phyloP scores from a whole-genome alignment of 2,329 filamentous ascomycete species.

The Pseudocercospora crystallina region DNA sequence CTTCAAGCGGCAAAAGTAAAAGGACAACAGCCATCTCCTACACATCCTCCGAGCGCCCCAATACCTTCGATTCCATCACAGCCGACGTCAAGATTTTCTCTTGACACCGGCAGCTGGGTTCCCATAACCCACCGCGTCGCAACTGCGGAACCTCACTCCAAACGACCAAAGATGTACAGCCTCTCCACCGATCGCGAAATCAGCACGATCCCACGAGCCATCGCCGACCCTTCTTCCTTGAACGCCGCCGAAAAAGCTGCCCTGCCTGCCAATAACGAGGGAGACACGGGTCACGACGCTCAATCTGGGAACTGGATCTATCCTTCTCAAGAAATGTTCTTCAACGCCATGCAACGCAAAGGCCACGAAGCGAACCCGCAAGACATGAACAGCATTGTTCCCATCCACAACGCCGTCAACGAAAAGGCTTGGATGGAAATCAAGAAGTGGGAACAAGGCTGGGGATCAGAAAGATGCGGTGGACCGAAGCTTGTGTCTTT shows the following conservation, averaged over 20 bases:
- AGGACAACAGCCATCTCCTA: slow-evolving; percentile 13
- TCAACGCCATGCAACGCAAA: slow-evolving; percentile 93
- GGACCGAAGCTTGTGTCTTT: slow-evolving; percentile 85
- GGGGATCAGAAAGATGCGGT: slow-evolving; percentile 63
- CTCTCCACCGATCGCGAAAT: slow-evolving; percentile 71
- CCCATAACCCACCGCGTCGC: slow-evolving; percentile 14
- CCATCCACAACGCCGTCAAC: slow-evolving; percentile 98
- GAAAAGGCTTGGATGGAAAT: slow-evolving; percentile 95
- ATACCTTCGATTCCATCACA: slow-evolving; percentile 19
- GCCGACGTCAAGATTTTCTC: slow-evolving; percentile 31
- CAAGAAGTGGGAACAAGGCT: slow-evolving; percentile 76
- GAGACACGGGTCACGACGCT: slow-evolving; percentile 70
- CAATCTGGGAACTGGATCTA: slow-evolving; percentile 91
- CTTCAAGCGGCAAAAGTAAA: slow-evolving; percentile 64
- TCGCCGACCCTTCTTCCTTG: slow-evolving; percentile 28
- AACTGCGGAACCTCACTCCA: slow-evolving; percentile 24
- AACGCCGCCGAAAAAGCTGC: slow-evolving; percentile 37
- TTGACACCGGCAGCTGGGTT: slow-evolving; percentile 36
- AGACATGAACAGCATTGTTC: slow-evolving; percentile 90
- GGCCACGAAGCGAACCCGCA: slow-evolving; percentile 67
- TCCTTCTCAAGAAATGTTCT: slow-evolving; percentile 95
- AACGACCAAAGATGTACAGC: slow-evolving; percentile 30
- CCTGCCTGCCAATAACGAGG: slow-evolving; percentile 67
- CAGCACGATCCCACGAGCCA: slow-evolving; percentile 67
- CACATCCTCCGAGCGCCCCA: slow-evolving; percentile 11